Evolutionary conservation across 1,139 yeast genomes (phyloP).

Genomic region (Yamadazyma diddensiae): DNA sequence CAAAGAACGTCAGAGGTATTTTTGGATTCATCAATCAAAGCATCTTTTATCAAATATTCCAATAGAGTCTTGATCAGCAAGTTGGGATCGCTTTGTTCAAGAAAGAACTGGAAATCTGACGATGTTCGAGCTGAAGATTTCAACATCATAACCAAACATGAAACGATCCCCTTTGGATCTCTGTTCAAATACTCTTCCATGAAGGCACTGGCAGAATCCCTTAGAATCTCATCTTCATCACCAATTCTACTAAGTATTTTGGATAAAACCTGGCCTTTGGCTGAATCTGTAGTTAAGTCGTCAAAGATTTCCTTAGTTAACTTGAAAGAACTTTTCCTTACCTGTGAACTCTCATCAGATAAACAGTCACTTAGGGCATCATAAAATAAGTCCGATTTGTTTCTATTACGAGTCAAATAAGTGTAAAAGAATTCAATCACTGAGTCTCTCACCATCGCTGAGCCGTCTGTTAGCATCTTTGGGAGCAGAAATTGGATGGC

Average conservation of each 20-base stretch:
- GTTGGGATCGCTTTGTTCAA: not conserved
- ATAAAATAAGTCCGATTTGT: conserved; percentile 46
- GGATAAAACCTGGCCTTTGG: conserved; percentile 45
- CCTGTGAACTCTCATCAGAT: conserved; percentile 60
- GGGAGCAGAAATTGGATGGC: conserved; percentile 53
- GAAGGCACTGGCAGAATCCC: conserved; percentile 22
- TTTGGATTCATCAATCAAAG: not conserved
- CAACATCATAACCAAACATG: conserved; percentile 1
- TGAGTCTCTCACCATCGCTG: conserved; percentile 75
- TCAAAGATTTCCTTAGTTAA: conserved; percentile 50
- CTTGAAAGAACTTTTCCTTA: conserved; percentile 60
- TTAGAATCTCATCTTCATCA: conserved; percentile 67
- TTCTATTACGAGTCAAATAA: conserved; percentile 45
- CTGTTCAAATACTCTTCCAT: conserved; percentile 1
- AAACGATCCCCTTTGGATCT: not conserved
- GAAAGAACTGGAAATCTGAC: not conserved
- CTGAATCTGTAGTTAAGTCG: conserved; percentile 24
- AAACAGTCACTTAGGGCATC: conserved; percentile 48
- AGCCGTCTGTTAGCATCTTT: conserved; percentile 51
- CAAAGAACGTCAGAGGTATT: not conserved
- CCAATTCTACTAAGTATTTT: conserved; percentile 53
- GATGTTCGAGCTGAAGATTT: not conserved
- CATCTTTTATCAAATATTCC: not conserved
- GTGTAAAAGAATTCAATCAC: conserved; percentile 63
- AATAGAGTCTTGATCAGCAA: not conserved